Conservation (phyloP, 805 yeast genomes). For the Sugiyamaella americana region DNA sequence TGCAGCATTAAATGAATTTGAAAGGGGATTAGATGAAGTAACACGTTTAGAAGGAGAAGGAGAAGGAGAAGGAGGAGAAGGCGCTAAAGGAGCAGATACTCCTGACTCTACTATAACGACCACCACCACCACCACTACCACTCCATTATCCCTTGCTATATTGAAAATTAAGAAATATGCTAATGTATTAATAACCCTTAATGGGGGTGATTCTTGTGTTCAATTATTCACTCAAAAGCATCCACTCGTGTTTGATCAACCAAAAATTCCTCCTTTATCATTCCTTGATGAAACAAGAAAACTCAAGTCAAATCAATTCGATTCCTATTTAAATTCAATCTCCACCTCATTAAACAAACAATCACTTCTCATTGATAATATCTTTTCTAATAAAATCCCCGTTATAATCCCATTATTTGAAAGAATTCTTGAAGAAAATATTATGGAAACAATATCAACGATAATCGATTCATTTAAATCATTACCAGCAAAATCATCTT, state of each 20-base stretch:
- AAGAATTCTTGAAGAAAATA: conserved; percentile 34
- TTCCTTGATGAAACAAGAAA: not conserved
- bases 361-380: conserved; percentile 36
- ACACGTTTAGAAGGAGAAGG: not conserved
- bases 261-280: not conserved
- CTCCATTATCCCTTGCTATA: too few species aligned
- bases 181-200: conserved; percentile 29
- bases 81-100: too few species aligned
- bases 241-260: conserved; percentile 13
- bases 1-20: conserved; percentile 65
- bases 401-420: conserved; percentile 46
- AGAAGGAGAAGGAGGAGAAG: too few species aligned
- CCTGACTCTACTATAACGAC: too few species aligned
- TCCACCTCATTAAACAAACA: conserved; percentile 36
- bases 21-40: conserved; percentile 43
- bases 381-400: conserved; percentile 42
- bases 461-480: conserved; percentile 18
- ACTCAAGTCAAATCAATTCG: conserved; percentile 19
- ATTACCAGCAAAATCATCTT: conserved; percentile 15
- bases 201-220: conserved; percentile 32
- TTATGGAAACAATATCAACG: conserved; percentile 23
- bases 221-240: conserved; percentile 28
- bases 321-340: conserved; percentile 24
- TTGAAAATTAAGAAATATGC: conserved; percentile 33
- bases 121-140: too few species aligned